phyloP scores from a whole-genome alignment of 1,284 basidiomycete species.

The Melampsora americana region DNA sequence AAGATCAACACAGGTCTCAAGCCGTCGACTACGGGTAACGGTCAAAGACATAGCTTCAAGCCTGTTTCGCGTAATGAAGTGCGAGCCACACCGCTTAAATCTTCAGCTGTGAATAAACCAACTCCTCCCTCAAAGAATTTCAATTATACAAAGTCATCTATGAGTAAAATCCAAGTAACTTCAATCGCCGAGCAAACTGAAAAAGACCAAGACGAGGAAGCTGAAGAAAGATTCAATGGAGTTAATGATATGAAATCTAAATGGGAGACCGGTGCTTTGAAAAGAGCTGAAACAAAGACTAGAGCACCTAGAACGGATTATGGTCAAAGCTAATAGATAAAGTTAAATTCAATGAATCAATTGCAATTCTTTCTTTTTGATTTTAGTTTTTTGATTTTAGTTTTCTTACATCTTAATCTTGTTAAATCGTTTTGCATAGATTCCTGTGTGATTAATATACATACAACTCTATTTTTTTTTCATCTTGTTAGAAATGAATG shows the following conservation, averaged over 20 bases:
- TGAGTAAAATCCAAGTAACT: background rate
- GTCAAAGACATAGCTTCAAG: constrained; percentile 26
- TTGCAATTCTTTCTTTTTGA: too few relatives aligned
- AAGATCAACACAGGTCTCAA: background rate
- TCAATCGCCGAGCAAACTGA: background rate
- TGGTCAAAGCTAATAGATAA: constrained; percentile 13
- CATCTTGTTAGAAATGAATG: too few relatives aligned
- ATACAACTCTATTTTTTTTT: too few relatives aligned
- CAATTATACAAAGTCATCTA: constrained; percentile 10
- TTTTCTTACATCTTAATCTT: too few relatives aligned
- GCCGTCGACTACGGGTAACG: background rate
- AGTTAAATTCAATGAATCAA: background rate
- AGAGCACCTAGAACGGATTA: constrained; percentile 32
- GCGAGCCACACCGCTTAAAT: background rate
- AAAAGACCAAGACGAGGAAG: background rate
- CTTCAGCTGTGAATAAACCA: background rate
- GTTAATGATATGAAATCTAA: constrained; percentile 28
- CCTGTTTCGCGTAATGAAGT: too few relatives aligned
- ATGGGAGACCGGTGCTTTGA: constrained; percentile 32
- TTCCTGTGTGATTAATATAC: too few relatives aligned
- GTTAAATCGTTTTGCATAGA: too few relatives aligned
- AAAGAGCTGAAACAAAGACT: background rate
- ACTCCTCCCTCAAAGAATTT: background rate
- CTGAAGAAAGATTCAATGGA: background rate
- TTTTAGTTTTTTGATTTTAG: too few relatives aligned